A percentile compares a stretch with the other conserved stretches of the same genome.
phyloP scores from a whole-genome alignment of 495 filamentous ascomycete species.

The Pseudevernia furfuracea region DNA sequence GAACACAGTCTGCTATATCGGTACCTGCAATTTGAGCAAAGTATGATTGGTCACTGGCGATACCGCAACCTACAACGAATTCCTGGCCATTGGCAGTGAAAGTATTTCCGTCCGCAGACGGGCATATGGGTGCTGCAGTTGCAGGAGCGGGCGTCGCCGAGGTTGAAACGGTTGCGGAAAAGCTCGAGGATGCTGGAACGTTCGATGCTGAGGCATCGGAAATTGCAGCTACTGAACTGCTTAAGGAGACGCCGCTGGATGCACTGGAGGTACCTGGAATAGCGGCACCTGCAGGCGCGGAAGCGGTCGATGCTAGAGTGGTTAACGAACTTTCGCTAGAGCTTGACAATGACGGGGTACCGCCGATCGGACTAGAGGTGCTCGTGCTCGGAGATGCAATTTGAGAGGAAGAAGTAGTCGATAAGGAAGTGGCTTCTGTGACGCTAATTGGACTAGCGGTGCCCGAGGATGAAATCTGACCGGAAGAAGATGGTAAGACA shows the following conservation, averaged over 20 bases:
- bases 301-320: too few species aligned
- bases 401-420: not conserved
- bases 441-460: not conserved
- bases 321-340: not conserved
- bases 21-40: not conserved
- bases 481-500: not conserved
- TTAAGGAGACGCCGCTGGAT: not conserved
- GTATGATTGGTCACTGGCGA: not conserved
- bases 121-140: not conserved
- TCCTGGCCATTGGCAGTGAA: not conserved
- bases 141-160: not conserved
- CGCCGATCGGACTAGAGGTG: not conserved
- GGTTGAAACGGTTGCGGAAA: not conserved
- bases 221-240: not conserved
- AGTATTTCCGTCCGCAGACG: not conserved
- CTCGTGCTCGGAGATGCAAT: not conserved
- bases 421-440: too few species aligned
- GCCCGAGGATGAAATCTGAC: not conserved
- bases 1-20: not conserved
- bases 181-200: not conserved
- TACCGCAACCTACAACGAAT: slow-evolving; percentile 1
- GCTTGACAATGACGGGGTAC: not conserved
- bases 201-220: not conserved
- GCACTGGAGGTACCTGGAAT: not conserved
- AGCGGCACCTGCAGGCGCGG: not conserved